A percentile compares a stretch with the other conserved stretches of the same genome.
Conservation (phyloP, 148 eudicot species). For the Silene uniflora region DNA sequence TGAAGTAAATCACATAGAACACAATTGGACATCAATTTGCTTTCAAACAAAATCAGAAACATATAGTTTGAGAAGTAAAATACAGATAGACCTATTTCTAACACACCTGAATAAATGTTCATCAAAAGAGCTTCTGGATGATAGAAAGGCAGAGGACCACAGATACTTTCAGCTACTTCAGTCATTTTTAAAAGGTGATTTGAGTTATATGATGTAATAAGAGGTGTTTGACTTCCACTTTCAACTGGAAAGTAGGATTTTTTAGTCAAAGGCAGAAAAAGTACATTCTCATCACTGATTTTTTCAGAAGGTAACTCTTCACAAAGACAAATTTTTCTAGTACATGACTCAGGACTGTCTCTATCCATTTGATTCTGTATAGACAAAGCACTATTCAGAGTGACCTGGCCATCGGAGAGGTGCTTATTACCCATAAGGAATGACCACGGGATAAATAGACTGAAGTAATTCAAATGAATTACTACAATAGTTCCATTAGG, state of each 20-base stretch:
- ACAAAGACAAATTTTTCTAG: constrained; percentile 25
- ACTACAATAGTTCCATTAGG: constrained; percentile 55
- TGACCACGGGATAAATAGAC: constrained; percentile 64
- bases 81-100: not conserved
- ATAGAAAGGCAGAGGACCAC: constrained; percentile 61
- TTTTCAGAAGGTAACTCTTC: constrained; percentile 33
- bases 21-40: not conserved
- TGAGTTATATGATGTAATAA: constrained; percentile 21
- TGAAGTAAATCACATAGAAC: not conserved
- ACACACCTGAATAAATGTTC: constrained; percentile 72
- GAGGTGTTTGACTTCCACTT: constrained; percentile 31
- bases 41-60: constrained; percentile 7
- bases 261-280: constrained; percentile 33
- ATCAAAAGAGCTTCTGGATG: constrained; percentile 76
- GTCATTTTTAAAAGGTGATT: constrained; percentile 43
- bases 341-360: constrained; percentile 17
- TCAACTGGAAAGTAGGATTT: constrained; percentile 27
- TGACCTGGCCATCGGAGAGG: constrained; percentile 18
- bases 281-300: constrained; percentile 19
- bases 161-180: constrained; percentile 48
- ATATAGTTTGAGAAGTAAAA: not conserved
- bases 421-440: constrained; percentile 30
- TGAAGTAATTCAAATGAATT: constrained; percentile 58
- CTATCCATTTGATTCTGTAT: constrained; percentile 21
- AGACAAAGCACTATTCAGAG: constrained; percentile 10